Conservation (phyloP, 1,139 yeast genomes). For the Hemisphaericaspora subhashii region DNA sequence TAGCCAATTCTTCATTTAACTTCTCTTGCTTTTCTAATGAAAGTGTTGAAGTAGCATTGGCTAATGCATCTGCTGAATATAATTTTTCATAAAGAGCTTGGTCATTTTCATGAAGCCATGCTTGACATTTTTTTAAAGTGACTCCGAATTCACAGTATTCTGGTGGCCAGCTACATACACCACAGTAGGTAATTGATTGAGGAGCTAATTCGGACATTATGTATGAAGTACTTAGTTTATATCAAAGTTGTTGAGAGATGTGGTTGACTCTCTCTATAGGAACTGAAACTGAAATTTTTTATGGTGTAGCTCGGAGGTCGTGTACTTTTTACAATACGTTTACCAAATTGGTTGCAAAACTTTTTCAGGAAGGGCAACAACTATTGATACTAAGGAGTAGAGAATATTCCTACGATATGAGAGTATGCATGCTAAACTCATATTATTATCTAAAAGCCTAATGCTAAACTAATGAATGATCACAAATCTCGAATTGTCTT, state of each 20-base stretch:
- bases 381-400: no score
- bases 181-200: conserved; percentile 66
- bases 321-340: not conserved
- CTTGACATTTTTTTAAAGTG: conserved; percentile 76
- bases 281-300: conserved; percentile 1
- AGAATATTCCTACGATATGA: no score
- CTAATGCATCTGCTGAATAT: conserved; percentile 59
- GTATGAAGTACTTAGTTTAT: not conserved
- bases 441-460: no score
- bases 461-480: conserved; percentile 7
- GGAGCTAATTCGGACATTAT: conserved; percentile 42
- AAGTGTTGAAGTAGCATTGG: conserved; percentile 53
- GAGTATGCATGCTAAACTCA: no score
- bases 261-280: conserved; percentile 2
- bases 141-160: conserved; percentile 95
- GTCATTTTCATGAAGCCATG: conserved; percentile 69
- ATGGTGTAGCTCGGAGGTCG: not conserved
- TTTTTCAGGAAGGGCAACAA: no score
- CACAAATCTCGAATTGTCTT: conserved; percentile 39
- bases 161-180: conserved; percentile 82
- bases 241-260: not conserved
- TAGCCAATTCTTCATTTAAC: conserved; percentile 77
- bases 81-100: conserved; percentile 56
- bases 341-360: no score
- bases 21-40: conserved; percentile 79